These are phyloP conservation scores for Aspergillus ibericus DNA, from an alignment of 2,329 filamentous ascomycete species.

Conservation along the genomic window DNA sequence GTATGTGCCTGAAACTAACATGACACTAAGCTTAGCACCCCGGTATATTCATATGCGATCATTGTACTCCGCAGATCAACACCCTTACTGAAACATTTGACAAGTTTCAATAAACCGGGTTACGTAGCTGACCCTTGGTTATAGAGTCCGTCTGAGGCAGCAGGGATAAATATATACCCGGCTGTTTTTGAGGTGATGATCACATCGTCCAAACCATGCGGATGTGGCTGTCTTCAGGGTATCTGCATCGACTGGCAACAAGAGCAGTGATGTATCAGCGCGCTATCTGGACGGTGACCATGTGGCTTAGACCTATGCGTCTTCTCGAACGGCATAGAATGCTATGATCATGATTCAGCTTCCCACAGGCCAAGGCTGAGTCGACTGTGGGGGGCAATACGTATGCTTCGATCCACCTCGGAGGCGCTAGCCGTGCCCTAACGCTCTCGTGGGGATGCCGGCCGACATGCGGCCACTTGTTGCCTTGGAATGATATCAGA, in stretches of 20 bases:
- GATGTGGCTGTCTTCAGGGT: neutral
- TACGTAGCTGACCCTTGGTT: neutral
- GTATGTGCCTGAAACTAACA: too few relatives aligned
- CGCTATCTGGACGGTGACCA: neutral
- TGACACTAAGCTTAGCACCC: too few relatives aligned
- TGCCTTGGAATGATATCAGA: neutral
- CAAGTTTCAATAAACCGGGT: neutral
- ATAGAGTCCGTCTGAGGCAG: neutral
- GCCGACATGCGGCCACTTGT: neutral
- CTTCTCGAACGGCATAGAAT: neutral
- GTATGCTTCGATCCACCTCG: conserved; percentile 6
- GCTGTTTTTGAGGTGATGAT: neutral
- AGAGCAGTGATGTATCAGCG: neutral
- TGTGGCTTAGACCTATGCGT: neutral
- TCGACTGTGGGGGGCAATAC: neutral
- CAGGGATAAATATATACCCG: neutral
- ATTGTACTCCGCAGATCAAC: too few relatives aligned
- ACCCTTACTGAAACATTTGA: neutral
- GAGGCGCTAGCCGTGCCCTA: conserved; percentile 3
- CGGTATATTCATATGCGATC: too few relatives aligned
- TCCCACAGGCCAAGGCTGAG: conserved; percentile 3
- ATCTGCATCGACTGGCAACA: neutral
- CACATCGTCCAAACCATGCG: neutral
- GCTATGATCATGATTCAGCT: neutral
- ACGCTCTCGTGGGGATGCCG: neutral